Base-by-base conservation (phyloP, 495 filamentous ascomycete genomes). In the Penicillium dipodomyicola region DNA sequence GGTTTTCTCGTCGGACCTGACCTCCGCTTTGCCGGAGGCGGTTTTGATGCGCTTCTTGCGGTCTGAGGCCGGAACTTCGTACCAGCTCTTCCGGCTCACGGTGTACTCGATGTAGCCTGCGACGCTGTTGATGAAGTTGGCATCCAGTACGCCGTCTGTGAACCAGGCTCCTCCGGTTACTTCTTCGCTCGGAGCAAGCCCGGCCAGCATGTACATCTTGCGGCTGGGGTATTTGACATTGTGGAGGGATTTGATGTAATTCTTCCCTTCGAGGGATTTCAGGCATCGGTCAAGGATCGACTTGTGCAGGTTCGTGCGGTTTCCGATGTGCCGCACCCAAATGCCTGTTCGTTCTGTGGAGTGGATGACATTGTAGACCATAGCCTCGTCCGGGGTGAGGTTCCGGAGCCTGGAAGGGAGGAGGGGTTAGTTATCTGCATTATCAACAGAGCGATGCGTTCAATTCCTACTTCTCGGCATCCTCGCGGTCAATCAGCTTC, bases 91-190 rank as follows among this genome's bases (percentile, higher is more conserved):
- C 25, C 72, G 76, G 62, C 84, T 83, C 55, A 97, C 86, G 49
- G 84, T 87, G 54, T 83, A 81, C 59, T 89, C 84, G 17, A 96
- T 81, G 50, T 87, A 82, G 4, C 79, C 76, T 30, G 85, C 77
- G 14, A 95, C 76, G 32, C 75, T 80, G 22, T 86, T 82, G 64
- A 97, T 91, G 67, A 98, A 92, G 45, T 87, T 86, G 37, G 87
- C 83, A 67, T 98, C 94, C 3, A 97, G 80, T 39, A 88, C 87
- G 8, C 87, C 88, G 49, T 96, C 89, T 20, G 88, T 92, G 63
- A 91, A 97, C 89, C 92, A 98, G 17, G 90, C 86, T 5, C 95
- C 94, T 40, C 94, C 95, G 0, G 91, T 95, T 19, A 92, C 86
- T 45, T 94, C 87, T 35, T 96, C 92, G 37, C 86, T 87, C 2